A percentile compares a stretch with the other conserved stretches of the same genome.
These are phyloP conservation scores for Nicotiana benthamiana DNA, from an alignment of 257 asterid species.

Conservation along the genomic window DNA sequence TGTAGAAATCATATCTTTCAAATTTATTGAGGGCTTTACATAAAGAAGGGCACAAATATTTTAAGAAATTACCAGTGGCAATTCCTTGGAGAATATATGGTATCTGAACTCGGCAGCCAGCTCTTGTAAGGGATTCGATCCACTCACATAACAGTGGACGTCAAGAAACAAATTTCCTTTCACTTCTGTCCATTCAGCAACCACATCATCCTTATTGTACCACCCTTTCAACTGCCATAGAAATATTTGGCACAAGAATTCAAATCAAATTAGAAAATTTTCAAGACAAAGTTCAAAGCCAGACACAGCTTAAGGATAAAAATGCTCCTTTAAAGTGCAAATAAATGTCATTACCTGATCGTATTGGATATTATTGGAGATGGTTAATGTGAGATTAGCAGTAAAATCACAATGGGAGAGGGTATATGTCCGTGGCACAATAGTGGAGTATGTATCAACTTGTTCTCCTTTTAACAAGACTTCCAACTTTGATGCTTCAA, in stretches of 20 bases:
- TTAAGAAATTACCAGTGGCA: slow-evolving; percentile 64
- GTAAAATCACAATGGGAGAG: slow-evolving; percentile 94
- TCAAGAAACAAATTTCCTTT: slow-evolving; percentile 65
- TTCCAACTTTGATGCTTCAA: slow-evolving; percentile 79
- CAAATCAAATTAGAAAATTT: background rate
- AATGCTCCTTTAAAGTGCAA: background rate
- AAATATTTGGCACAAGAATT: background rate
- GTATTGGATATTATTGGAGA: slow-evolving; percentile 56
- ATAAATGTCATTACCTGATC: slow-evolving; percentile 52
- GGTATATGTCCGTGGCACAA: slow-evolving; percentile 79
- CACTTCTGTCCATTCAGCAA: slow-evolving; percentile 84
- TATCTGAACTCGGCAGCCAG: slow-evolving; percentile 87
- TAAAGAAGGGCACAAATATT: background rate
- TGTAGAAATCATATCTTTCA: background rate
- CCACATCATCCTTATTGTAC: slow-evolving; percentile 83
- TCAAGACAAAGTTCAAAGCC: background rate
- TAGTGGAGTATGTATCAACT: slow-evolving; percentile 21
- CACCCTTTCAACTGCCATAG: slow-evolving; percentile 67
- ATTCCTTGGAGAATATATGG: slow-evolving; percentile 86
- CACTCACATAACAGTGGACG: slow-evolving; percentile 84
- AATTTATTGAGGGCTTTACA: background rate
- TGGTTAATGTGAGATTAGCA: slow-evolving; percentile 49
- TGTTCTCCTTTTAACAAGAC: slow-evolving; percentile 59
- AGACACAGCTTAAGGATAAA: background rate
- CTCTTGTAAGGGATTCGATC: slow-evolving; percentile 58